Conservation (phyloP, 202 grass and related monocot genomes). For the Panicum virgatum region DNA sequence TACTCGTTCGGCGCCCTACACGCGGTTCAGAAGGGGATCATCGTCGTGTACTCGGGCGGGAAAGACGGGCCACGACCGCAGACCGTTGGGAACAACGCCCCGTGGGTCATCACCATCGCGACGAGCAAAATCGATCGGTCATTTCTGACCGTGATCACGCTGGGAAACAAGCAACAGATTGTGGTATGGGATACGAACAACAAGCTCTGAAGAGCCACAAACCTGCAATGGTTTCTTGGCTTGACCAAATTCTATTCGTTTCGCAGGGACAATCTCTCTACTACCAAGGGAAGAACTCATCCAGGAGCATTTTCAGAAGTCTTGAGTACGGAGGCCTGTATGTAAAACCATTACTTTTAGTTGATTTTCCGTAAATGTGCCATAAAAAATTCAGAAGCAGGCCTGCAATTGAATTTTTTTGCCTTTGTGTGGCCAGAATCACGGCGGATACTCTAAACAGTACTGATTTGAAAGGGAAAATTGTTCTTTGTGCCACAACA, state of each 20-base stretch:
- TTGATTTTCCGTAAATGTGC: neutral
- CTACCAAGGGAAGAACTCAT: constrained; percentile 8
- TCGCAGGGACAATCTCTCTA: constrained; percentile 40
- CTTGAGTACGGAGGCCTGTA: neutral
- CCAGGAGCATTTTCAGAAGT: neutral
- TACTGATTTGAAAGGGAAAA: constrained; percentile 13
- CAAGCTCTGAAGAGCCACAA: neutral
- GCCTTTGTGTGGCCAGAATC: neutral
- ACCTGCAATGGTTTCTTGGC: neutral
- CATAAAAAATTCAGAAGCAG: neutral
- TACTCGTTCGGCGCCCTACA: constrained; percentile 4
- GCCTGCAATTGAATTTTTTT: neutral
- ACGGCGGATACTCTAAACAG: neutral
- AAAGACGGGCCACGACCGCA: constrained; percentile 11
- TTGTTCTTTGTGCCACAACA: neutral
- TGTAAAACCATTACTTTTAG: neutral
- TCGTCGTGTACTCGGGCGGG: constrained; percentile 23
- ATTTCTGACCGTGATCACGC: constrained; percentile 21
- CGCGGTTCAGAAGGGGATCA: constrained; percentile 26
- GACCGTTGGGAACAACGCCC: neutral
- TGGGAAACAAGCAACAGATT: constrained; percentile 27
- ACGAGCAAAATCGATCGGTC: constrained; percentile 38
- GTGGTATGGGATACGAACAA: neutral
- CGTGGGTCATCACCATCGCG: constrained; percentile 36
- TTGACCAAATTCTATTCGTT: neutral